Percentiles rank a stretch among this genome's conserved stretches.
phyloP scores from a whole-genome alignment of 1,139 yeast genomes.

The Blastobotrys arbuscula region DNA sequence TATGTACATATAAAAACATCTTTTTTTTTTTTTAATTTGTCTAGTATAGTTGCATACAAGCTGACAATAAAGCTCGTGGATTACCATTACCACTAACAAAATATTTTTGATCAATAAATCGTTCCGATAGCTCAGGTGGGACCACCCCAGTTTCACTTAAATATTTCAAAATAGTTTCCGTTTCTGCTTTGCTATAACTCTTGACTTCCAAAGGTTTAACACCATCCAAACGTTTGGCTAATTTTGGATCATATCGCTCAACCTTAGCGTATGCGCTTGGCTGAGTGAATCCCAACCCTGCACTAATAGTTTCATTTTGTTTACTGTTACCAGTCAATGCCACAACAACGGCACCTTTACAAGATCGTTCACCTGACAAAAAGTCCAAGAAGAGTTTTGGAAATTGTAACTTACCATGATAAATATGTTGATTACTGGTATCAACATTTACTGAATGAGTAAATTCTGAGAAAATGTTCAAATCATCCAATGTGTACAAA shows the following conservation, averaged over 20 bases:
- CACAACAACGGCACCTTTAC: conserved; percentile 59
- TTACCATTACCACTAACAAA: conserved; percentile 74
- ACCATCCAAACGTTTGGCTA: conserved; percentile 49
- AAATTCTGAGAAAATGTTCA: conserved; percentile 56
- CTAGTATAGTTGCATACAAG: conserved; percentile 29
- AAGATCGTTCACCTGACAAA: conserved; percentile 47
- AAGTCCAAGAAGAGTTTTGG: conserved; percentile 55
- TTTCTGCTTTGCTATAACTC: conserved; percentile 51
- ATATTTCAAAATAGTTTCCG: conserved; percentile 48
- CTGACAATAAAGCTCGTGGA: conserved; percentile 59
- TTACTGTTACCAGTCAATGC: conserved; percentile 52
- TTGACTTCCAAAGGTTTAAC: conserved; percentile 46
- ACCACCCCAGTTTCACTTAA: conserved; percentile 53
- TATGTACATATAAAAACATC: no score
- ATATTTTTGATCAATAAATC: conserved; percentile 47
- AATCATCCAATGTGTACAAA: conserved; percentile 66
- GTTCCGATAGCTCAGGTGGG: conserved; percentile 37
- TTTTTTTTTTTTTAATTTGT: no score
- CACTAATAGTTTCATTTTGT: conserved; percentile 50
- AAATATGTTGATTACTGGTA: conserved; percentile 51
- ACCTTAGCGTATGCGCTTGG: conserved; percentile 51
- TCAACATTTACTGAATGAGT: conserved; percentile 59
- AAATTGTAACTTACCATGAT: conserved; percentile 59
- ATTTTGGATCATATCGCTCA: conserved; percentile 47
- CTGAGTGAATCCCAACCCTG: conserved; percentile 50